phyloP scores from a whole-genome alignment of 768 basidiomycete species.

The Auriscalpium microsporum region DNA sequence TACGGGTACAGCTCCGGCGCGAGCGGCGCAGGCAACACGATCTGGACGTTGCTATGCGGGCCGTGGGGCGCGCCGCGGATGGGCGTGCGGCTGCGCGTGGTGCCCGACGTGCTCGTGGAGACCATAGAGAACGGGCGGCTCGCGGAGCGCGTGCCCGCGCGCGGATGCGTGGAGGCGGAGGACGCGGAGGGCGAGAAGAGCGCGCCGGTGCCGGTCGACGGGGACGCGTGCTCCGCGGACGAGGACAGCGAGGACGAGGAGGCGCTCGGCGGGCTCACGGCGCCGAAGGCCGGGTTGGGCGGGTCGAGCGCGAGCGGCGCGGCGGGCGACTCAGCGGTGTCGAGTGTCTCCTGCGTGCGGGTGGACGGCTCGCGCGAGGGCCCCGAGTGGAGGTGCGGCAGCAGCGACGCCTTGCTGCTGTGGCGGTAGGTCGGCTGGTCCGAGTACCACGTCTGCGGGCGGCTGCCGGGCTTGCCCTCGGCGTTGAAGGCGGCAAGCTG shows the following conservation, averaged over 20 bases:
- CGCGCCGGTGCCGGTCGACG: background rate
- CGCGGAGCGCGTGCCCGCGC: background rate
- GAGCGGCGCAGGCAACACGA: constrained; percentile 61
- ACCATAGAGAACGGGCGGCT: background rate
- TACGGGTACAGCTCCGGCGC: constrained; percentile 28
- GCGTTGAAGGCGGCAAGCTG: constrained; percentile 34
- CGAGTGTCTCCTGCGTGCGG: constrained; percentile 11
- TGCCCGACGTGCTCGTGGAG: constrained; percentile 7
- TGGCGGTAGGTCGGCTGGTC: constrained; percentile 15
- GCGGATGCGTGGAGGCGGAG: background rate
- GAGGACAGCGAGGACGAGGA: constrained; percentile 6
- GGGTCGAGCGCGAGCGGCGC: background rate
- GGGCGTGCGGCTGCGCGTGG: constrained; percentile 13
- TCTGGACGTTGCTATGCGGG: constrained; percentile 51
- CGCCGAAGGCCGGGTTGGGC: background rate
- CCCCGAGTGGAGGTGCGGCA: constrained; percentile 13
- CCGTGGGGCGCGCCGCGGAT: constrained; percentile 55
- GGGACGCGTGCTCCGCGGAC: background rate
- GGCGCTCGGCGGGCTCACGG: background rate
- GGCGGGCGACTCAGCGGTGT: background rate
- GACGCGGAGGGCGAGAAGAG: background rate
- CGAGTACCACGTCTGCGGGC: constrained; percentile 18
- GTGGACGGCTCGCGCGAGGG: constrained; percentile 10
- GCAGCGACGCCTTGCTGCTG: constrained; percentile 29
- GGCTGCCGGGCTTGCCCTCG: constrained; percentile 16